A percentile compares a stretch with the other conserved stretches of the same genome.
Conservation (phyloP, 2,329 filamentous ascomycete species). For the Botrytis aclada region DNA sequence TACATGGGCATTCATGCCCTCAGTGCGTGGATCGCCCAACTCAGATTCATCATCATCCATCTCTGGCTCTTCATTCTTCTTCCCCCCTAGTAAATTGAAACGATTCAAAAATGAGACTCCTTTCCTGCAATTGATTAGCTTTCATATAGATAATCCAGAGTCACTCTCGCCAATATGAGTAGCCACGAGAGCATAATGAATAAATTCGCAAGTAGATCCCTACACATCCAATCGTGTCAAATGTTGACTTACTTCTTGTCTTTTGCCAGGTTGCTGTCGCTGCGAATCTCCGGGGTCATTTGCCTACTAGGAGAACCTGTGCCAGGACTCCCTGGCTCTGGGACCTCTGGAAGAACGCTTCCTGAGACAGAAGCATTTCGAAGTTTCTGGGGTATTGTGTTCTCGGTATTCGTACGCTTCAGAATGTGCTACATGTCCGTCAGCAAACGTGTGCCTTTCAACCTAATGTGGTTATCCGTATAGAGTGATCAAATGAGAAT, state of each 20-base stretch:
- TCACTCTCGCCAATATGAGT: not conserved
- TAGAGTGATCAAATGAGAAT: not conserved
- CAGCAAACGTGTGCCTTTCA: conserved; percentile 22
- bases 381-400: conserved; percentile 50
- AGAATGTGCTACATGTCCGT: conserved; percentile 50
- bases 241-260: conserved; percentile 61
- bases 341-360: conserved; percentile 40
- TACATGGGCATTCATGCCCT: conserved; percentile 78
- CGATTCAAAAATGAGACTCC: conserved; percentile 87
- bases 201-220: conserved; percentile 7
- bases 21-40: conserved; percentile 62
- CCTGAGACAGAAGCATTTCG: conserved; percentile 53
- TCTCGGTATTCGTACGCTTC: conserved; percentile 63
- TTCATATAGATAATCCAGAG: conserved; percentile 2
- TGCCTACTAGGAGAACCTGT: conserved; percentile 38
- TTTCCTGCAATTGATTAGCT: conserved; percentile 56
- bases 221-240: conserved; percentile 19
- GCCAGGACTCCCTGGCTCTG: conserved; percentile 30
- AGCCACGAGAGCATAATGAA: conserved; percentile 21
- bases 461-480: conserved; percentile 5
- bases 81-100: conserved; percentile 67
- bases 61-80: conserved; percentile 62
- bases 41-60: conserved; percentile 66
- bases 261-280: conserved; percentile 41
- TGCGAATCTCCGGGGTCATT: conserved; percentile 35